Percentiles rank a stretch among this genome's conserved stretches.
Conservation (phyloP, 2,329 filamentous ascomycete genomes). For the Plenodomus biglobosus region DNA sequence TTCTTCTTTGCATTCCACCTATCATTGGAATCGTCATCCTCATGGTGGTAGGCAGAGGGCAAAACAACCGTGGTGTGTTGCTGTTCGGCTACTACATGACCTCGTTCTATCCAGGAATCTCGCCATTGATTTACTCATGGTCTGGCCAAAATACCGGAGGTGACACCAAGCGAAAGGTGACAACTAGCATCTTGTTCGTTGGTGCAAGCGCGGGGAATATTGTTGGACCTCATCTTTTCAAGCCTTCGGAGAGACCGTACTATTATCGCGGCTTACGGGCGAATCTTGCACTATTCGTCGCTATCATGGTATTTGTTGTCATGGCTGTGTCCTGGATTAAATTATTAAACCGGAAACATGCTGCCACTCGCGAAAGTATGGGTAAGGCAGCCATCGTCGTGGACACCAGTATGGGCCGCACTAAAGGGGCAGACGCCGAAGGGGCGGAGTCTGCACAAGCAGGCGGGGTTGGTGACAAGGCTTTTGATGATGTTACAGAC, state of each 20-base stretch:
- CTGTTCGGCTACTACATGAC: conserved; percentile 62
- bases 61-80: conserved; percentile 52
- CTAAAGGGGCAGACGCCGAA: conserved; percentile 45
- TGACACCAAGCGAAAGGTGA: conserved; percentile 69
- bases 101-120: conserved; percentile 62
- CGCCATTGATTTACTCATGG: conserved; percentile 64
- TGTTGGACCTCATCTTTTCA: conserved; percentile 66
- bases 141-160: conserved; percentile 65
- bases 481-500: conserved; percentile 63
- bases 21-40: conserved; percentile 60
- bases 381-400: conserved; percentile 62
- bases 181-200: conserved; percentile 65
- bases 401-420: conserved; percentile 61
- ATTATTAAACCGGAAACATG: conserved; percentile 59
- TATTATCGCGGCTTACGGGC: conserved; percentile 61
- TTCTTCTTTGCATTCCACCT: conserved; percentile 58
- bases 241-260: conserved; percentile 59
- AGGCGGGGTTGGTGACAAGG: conserved; percentile 48
- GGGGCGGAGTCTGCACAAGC: conserved; percentile 24
- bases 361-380: conserved; percentile 55
- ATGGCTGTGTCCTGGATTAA: conserved; percentile 52
- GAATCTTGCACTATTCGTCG: conserved; percentile 63
- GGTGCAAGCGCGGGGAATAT: conserved; percentile 68
- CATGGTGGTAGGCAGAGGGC: conserved; percentile 52
- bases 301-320: conserved; percentile 57